Evolutionary conservation across 2,329 filamentous ascomycete species (phyloP).

Genomic region (Talaromyces atroroseus): DNA sequence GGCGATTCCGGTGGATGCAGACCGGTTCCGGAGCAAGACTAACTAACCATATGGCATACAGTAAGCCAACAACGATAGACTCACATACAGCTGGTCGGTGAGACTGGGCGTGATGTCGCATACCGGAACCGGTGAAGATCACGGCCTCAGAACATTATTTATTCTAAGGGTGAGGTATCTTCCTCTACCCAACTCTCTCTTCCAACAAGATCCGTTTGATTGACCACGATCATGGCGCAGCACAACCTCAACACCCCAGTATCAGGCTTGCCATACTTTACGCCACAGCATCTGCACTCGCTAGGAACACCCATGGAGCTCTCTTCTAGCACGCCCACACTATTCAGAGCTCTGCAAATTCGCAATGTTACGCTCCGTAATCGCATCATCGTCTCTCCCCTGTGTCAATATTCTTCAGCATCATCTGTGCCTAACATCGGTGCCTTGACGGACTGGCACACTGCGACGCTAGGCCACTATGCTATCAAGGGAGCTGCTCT

Average conservation of each 20-base stretch:
- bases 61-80: not conserved
- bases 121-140: not conserved
- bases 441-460: slow-evolving; percentile 71
- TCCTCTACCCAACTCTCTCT: not conserved
- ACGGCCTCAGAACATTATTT: not conserved
- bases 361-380: slow-evolving; percentile 57
- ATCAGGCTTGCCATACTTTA: not conserved
- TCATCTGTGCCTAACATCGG: slow-evolving; percentile 37
- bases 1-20: not conserved
- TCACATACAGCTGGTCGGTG: no score
- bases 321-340: not conserved
- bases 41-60: not conserved
- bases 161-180: not conserved
- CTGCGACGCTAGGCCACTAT: slow-evolving; percentile 75
- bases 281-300: not conserved
- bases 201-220: not conserved
- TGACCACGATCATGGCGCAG: not conserved
- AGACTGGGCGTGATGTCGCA: not conserved
- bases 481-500: slow-evolving; percentile 67
- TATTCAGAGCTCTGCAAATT: slow-evolving; percentile 31
- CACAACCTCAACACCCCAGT: not conserved
- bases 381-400: slow-evolving; percentile 56
- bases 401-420: slow-evolving; percentile 50
- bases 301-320: not conserved
- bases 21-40: not conserved